Percentiles rank a stretch among this genome's conserved stretches.
These are phyloP conservation scores for Carex parvula DNA, from an alignment of 176 grass and related monocot species.

Conservation along the genomic window DNA sequence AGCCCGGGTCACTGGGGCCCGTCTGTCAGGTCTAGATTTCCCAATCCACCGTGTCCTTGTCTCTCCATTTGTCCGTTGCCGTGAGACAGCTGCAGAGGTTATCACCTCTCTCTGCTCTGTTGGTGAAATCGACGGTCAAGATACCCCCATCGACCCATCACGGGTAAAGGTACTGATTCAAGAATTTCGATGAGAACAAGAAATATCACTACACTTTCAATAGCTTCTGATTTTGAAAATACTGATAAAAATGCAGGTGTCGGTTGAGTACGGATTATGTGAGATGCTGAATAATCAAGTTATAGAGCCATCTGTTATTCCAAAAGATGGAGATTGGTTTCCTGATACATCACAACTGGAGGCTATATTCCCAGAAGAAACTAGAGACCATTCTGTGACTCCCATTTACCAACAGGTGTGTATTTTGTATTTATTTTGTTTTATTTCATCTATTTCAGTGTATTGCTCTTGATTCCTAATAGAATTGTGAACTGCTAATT, in stretches of 20 bases:
- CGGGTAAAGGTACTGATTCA: constrained; percentile 23
- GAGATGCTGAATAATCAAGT: constrained; percentile 40
- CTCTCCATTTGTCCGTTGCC: constrained; percentile 34
- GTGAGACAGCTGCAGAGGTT: constrained; percentile 29
- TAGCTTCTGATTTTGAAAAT: neutral
- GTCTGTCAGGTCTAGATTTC: constrained; percentile 6
- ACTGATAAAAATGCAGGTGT: constrained; percentile 25
- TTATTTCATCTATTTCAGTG: neutral
- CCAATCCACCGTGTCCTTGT: constrained; percentile 29
- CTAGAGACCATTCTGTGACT: constrained; percentile 33
- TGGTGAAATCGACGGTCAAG: neutral
- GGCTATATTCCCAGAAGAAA: constrained; percentile 38
- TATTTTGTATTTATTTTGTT: neutral
- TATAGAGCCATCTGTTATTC: constrained; percentile 14
- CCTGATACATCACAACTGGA: constrained; percentile 34
- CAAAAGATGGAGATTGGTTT: constrained; percentile 35
- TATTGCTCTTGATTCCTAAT: neutral
- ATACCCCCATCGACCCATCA: neutral
- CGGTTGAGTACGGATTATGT: constrained; percentile 41
- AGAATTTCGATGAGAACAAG: neutral
- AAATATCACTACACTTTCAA: neutral
- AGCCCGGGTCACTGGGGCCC: constrained; percentile 6
- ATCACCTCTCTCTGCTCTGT: constrained; percentile 16
- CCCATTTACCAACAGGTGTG: constrained; percentile 37
- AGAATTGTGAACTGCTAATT: neutral